Conservation (phyloP, 2,329 filamentous ascomycete species). For the Thermoascus crustaceus region DNA sequence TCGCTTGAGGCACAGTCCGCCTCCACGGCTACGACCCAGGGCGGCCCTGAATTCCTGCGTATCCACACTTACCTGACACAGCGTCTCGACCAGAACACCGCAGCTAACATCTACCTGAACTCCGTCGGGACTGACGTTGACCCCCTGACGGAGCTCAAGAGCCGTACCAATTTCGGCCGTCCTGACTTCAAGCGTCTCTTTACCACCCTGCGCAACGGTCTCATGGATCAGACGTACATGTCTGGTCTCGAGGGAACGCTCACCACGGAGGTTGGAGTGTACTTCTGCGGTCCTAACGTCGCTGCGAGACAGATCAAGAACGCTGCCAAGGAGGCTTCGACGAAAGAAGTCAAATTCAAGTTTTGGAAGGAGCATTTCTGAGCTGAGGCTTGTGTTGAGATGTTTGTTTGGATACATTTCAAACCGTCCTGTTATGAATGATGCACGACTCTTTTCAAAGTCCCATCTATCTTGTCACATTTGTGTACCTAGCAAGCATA, state of each 20-base stretch:
- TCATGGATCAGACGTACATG: conserved; percentile 77
- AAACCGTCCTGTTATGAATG: no score
- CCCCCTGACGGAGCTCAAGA: conserved; percentile 82
- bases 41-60: conserved; percentile 69
- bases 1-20: conserved; percentile 83
- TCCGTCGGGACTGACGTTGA: conserved; percentile 81
- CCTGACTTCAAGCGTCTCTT: conserved; percentile 82
- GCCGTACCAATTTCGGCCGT: conserved; percentile 87
- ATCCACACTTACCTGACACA: conserved; percentile 98
- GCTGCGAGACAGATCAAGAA: conserved; percentile 75
- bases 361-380: conserved; percentile 95
- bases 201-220: conserved; percentile 75
- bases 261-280: conserved; percentile 85
- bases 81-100: conserved; percentile 80
- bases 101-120: conserved; percentile 95
- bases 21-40: conserved; percentile 53
- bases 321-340: conserved; percentile 65
- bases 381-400: conserved; percentile 5
- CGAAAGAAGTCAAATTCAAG: conserved; percentile 77
- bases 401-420: no score
- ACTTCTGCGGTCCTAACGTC: conserved; percentile 87
- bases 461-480: conserved; percentile 12
- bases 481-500: no score
- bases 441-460: no score
- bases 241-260: conserved; percentile 67